Conservation (phyloP, 1,284 basidiomycete species). For the Heimioporus retisporus region DNA sequence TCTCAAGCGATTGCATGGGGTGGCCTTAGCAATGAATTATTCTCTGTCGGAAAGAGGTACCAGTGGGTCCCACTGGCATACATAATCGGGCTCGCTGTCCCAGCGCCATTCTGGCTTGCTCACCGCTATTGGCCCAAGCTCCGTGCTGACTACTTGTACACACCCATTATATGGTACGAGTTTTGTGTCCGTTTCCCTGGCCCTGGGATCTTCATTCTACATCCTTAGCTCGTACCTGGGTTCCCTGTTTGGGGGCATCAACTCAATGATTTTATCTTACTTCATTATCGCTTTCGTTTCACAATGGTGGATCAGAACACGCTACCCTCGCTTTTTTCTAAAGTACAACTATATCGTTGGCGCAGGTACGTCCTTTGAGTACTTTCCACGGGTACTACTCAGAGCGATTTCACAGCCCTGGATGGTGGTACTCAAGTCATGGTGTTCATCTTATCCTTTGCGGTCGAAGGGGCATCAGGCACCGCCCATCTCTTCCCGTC, state of each 20-base stretch:
- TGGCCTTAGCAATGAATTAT: constrained; percentile 68
- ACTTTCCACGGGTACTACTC: background rate
- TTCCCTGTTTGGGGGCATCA: constrained; percentile 59
- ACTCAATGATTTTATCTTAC: constrained; percentile 50
- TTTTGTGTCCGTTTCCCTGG: background rate
- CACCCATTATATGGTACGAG: constrained; percentile 54
- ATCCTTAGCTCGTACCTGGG: constrained; percentile 41
- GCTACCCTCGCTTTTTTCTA: constrained; percentile 65
- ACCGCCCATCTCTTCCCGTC: constrained; percentile 63
- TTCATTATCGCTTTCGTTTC: constrained; percentile 62
- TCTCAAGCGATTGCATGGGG: constrained; percentile 75
- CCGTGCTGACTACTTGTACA: constrained; percentile 55
- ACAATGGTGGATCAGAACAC: constrained; percentile 67
- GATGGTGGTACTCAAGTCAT: constrained; percentile 76
- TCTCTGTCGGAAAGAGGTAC: constrained; percentile 62
- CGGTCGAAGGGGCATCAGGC: constrained; percentile 77
- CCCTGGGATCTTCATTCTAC: constrained; percentile 1
- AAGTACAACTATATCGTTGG: constrained; percentile 60
- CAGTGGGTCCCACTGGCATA: constrained; percentile 67
- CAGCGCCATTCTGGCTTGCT: constrained; percentile 66
- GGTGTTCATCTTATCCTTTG: constrained; percentile 80
- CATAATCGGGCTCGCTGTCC: constrained; percentile 63
- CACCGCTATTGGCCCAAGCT: constrained; percentile 55
- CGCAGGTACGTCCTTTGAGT: constrained; percentile 42
- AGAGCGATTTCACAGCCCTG: constrained; percentile 45